These are phyloP conservation scores for Metschnikowia dekortorum DNA, from an alignment of 805 yeast species.

Conservation along the genomic window DNA sequence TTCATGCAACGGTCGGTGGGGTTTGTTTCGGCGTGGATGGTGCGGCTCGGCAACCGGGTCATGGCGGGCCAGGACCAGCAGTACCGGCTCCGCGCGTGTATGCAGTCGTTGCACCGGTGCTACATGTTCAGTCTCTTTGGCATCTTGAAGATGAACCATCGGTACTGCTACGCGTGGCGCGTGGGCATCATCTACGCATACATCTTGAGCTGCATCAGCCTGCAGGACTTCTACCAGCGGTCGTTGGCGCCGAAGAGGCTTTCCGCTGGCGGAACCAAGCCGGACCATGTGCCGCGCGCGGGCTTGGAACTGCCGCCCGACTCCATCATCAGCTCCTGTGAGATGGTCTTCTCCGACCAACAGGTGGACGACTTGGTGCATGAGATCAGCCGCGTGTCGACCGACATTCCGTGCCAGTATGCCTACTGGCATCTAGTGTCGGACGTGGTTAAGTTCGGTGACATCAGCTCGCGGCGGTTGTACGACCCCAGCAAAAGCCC, in stretches of 20 bases:
- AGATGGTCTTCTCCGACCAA: background rate
- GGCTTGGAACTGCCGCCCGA: background rate
- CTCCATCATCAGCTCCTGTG: background rate
- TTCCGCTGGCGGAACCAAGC: background rate
- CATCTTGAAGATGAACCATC: constrained; percentile 13
- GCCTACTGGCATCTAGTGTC: constrained; percentile 6
- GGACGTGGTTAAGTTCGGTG: constrained; percentile 10
- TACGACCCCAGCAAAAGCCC: constrained; percentile 10
- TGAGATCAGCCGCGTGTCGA: background rate
- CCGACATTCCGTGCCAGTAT: background rate
- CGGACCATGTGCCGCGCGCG: background rate
- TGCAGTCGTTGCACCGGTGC: constrained; percentile 7
- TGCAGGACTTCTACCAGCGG: constrained; percentile 11
- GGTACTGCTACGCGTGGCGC: constrained; percentile 19
- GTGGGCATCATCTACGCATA: constrained; percentile 15
- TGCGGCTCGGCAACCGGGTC: constrained; percentile 9
- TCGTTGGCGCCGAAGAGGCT: background rate
- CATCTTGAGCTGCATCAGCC: constrained; percentile 8
- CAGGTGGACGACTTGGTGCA: constrained; percentile 1
- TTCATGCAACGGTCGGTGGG: constrained; percentile 14
- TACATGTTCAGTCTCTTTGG: constrained; percentile 11
- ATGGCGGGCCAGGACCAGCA: background rate
- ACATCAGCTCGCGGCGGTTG: background rate
- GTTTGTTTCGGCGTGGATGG: constrained; percentile 6
- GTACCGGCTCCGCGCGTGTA: constrained; percentile 4